Evolutionary conservation across 345 rosid genomes (phyloP).

Genomic region (Adansonia digitata): DNA sequence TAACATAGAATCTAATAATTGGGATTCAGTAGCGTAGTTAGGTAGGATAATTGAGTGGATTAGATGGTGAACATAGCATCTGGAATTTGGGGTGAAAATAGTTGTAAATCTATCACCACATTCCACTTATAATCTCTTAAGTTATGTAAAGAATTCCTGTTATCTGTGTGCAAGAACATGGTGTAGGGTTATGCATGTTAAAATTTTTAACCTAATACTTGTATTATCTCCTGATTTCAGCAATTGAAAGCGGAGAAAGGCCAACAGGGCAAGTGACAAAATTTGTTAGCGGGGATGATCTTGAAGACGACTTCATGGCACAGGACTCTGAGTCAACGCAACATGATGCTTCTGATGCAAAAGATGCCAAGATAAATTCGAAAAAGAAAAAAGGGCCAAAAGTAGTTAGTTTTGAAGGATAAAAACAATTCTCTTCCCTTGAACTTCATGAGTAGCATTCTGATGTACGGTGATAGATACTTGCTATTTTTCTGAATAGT

Average conservation of each 20-base stretch:
- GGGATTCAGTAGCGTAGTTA: too few relatives aligned
- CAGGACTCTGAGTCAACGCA: conserved; percentile 24
- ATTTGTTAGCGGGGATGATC: conserved; percentile 13
- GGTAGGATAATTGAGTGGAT: too few relatives aligned
- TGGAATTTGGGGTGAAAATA: background rate
- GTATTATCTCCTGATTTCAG: conserved; percentile 33
- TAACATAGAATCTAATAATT: too few relatives aligned
- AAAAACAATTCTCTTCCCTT: background rate
- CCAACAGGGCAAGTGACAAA: conserved; percentile 54
- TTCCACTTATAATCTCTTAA: background rate
- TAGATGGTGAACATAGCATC: background rate
- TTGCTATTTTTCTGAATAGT: background rate
- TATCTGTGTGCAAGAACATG: background rate
- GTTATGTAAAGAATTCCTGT: background rate
- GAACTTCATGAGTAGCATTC: background rate
- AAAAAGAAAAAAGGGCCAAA: too few relatives aligned
- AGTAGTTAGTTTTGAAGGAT: too few relatives aligned
- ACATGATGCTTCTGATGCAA: conserved; percentile 21
- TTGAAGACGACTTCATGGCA: too few relatives aligned
- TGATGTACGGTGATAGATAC: background rate
- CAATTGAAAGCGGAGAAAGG: conserved; percentile 24
- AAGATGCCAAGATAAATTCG: conserved; percentile 24
- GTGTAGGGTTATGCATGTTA: conserved; percentile 1
- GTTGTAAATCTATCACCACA: background rate
- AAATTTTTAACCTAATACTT: background rate